Evolutionary conservation across 495 filamentous ascomycete genomes (phyloP), one percentile per base, ranked within the genome.

Genomic region (Friedmanniomyces simplex): DNA sequence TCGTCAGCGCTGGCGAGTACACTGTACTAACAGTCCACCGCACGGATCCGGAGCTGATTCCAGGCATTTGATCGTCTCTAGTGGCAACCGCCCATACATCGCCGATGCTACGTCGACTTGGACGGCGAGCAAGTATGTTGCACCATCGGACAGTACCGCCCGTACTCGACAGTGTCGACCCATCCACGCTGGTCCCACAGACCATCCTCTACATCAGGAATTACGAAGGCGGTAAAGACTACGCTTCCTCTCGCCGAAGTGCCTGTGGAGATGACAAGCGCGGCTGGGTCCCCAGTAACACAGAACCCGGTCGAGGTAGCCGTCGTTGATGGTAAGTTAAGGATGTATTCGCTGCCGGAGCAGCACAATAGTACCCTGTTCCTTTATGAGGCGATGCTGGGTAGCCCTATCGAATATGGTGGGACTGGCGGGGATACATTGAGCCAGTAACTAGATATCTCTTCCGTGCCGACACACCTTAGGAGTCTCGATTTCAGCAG

Each of bases 1-100:
- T 58, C 22, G 55, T 52, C 48, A 58, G 55, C 22, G 55, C 32
- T 21, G 48, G 22, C 30, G n/a, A 58, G 55, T 58, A 52, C 20
- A 58, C 36, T 2, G 46, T 4, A 16, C 32, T 46, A 16, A 58
- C 55, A 2, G 36, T 52, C 14, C 32, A 25, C 16, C 52, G 41
- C 55, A 52, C 39, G 16, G 34, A 2, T 13, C 55, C 26, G 55
- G 55, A 5, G 55, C 46, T 22, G 46, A 34, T 26, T 58, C 52
- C 55, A 26, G 46, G 11, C 54, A 57, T 49, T 36, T 57, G 43
- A 49, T 57, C 24, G 54, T 57, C 10, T 57, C 50, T 43, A 26
- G 24, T 32, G 54, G 28, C 20, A 43, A 41, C 20, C 45, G 45
- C 25, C 28, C 20, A 12, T 1, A 32, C 10, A 58, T 52, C 36